Percentiles rank a stretch among this genome's conserved stretches.
phyloP scores from a whole-genome alignment of 2,329 filamentous ascomycete species.

The Hirsutella thompsonii region DNA sequence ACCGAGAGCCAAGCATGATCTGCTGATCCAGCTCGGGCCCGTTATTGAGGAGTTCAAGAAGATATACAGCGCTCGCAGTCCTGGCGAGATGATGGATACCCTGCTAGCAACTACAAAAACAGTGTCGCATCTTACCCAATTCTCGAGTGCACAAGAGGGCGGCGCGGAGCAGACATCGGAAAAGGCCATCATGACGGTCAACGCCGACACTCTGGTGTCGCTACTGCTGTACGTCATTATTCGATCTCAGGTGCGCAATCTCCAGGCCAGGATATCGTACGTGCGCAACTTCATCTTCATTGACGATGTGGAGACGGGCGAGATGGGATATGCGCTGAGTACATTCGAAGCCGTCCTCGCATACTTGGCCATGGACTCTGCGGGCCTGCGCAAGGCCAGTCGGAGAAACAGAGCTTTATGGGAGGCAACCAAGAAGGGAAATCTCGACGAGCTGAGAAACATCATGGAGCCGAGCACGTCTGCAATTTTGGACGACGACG shows the following conservation, averaged over 20 bases:
- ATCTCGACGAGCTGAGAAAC: slow-evolving; percentile 58
- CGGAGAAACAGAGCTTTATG: slow-evolving; percentile 75
- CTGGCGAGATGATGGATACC: slow-evolving; percentile 79
- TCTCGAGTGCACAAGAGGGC: slow-evolving; percentile 26
- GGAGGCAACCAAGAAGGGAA: slow-evolving; percentile 72
- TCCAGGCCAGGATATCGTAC: slow-evolving; percentile 83
- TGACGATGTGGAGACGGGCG: slow-evolving; percentile 91
- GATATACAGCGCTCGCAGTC: slow-evolving; percentile 63
- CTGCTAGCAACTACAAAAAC: slow-evolving; percentile 72
- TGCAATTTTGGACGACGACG: slow-evolving; percentile 32
- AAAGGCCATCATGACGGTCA: slow-evolving; percentile 46
- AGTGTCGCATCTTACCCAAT: slow-evolving; percentile 55
- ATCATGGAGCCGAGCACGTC: slow-evolving; percentile 63
- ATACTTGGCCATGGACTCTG: slow-evolving; percentile 75
- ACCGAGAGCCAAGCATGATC: slow-evolving; percentile 63
- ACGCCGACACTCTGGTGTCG: slow-evolving; percentile 88
- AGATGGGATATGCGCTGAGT: slow-evolving; percentile 90
- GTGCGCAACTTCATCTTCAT: slow-evolving; percentile 97
- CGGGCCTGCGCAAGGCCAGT: slow-evolving; percentile 70
- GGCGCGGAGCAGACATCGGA: slow-evolving; percentile 26
- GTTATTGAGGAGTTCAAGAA: slow-evolving; percentile 85
- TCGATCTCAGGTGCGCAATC: slow-evolving; percentile 70
- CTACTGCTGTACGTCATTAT: slow-evolving; percentile 87
- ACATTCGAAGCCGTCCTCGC: slow-evolving; percentile 90
- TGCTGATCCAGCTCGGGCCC: slow-evolving; percentile 61